Evolutionary conservation across 179 eudicot genomes (phyloP).

Genomic region (Spinacia oleracea): DNA sequence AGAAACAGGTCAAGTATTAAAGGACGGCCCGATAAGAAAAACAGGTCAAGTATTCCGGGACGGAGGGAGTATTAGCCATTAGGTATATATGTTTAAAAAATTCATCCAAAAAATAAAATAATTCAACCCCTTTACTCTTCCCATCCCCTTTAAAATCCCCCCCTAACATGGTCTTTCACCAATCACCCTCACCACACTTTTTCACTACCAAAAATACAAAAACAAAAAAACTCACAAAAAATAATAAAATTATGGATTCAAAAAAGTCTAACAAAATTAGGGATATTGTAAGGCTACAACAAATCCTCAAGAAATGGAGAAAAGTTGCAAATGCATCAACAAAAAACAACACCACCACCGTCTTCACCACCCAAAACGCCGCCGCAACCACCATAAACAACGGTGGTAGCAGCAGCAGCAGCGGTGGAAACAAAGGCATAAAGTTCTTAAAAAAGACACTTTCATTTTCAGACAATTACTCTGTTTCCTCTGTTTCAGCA

Average conservation of each 20-base stretch:
- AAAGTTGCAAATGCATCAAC: slow-evolving; percentile 45
- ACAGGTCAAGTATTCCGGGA: too few relatives aligned
- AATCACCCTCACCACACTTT: slow-evolving; percentile 6
- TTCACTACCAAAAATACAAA: not conserved
- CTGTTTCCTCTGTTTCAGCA: slow-evolving; percentile 22
- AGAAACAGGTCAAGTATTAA: too few relatives aligned
- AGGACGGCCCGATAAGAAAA: too few relatives aligned
- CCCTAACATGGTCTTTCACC: slow-evolving; percentile 24
- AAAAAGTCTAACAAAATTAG: slow-evolving; percentile 53
- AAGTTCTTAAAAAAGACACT: slow-evolving; percentile 62
- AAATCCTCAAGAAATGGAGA: slow-evolving; percentile 62
- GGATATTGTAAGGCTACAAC: slow-evolving; percentile 64
- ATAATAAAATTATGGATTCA: slow-evolving; percentile 40
- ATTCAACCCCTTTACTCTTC: slow-evolving; percentile 17
- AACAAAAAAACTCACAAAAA: too few relatives aligned
- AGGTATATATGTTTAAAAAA: slow-evolving; percentile 17
- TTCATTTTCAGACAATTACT: slow-evolving; percentile 57
- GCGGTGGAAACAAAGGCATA: slow-evolving; percentile 42
- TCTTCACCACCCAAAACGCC: not conserved
- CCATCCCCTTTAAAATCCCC: slow-evolving; percentile 28
- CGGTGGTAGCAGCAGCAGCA: not conserved
- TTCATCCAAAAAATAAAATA: not conserved
- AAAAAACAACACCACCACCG: slow-evolving; percentile 11
- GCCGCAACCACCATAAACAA: slow-evolving; percentile 11
- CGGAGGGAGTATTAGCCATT: slow-evolving; percentile 1